Conservation (phyloP, 805 yeast species). For the Cyberlindnera japonica region DNA sequence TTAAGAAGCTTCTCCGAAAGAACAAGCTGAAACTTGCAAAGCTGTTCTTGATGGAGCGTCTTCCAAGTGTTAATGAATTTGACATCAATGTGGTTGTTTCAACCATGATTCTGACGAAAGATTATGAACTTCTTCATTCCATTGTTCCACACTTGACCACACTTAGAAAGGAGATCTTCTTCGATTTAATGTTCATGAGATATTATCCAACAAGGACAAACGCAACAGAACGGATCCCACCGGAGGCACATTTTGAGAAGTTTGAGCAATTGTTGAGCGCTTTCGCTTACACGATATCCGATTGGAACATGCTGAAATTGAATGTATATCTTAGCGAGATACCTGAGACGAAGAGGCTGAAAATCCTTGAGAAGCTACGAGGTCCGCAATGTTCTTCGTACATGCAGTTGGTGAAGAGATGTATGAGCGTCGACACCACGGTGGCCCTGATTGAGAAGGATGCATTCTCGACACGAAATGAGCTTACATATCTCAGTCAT, state of each 20-base stretch:
- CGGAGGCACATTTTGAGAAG: slow-evolving; percentile 5
- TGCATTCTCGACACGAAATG: slow-evolving; percentile 3
- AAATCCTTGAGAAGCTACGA: slow-evolving; percentile 82
- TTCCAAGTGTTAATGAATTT: slow-evolving; percentile 1
- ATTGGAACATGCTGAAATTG: slow-evolving; percentile 5
- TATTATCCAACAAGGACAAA: background rate
- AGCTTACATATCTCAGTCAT: slow-evolving; percentile 5
- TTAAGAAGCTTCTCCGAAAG: slow-evolving; percentile 1
- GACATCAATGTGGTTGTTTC: slow-evolving; percentile 4
- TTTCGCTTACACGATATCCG: slow-evolving; percentile 7
- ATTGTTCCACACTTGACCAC: slow-evolving; percentile 5
- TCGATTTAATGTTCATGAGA: slow-evolving; percentile 4
- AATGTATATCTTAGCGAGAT: slow-evolving; percentile 1
- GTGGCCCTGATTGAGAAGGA: background rate
- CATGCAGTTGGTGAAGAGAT: slow-evolving; percentile 1
- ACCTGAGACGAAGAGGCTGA: slow-evolving; percentile 59
- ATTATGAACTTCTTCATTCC: background rate
- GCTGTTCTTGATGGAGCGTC: background rate
- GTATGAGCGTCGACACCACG: slow-evolving; percentile 2
- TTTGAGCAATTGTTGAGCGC: slow-evolving; percentile 10
- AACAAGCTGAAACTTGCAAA: slow-evolving; percentile 10
- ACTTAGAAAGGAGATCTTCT: slow-evolving; percentile 7
- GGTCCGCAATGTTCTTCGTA: slow-evolving; percentile 42
- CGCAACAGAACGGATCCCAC: slow-evolving; percentile 5
- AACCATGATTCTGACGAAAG: background rate